These are phyloP conservation scores for Tetraselmis chui DNA, from an alignment of 139 green algal species.

Conservation along the genomic window DNA sequence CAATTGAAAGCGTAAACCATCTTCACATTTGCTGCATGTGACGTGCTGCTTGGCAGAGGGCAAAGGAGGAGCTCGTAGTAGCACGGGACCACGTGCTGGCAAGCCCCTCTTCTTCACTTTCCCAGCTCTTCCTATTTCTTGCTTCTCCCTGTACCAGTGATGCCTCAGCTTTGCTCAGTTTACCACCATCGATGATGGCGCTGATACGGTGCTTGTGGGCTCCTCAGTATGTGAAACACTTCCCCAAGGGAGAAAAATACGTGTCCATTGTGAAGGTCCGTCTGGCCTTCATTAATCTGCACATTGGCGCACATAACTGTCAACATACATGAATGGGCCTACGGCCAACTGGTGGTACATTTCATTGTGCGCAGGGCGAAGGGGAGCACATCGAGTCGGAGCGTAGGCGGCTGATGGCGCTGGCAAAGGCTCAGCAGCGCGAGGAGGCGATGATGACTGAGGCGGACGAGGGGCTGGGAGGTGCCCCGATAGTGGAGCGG, in stretches of 20 bases:
- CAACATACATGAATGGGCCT: no score
- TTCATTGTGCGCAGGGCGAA: conserved; percentile 40
- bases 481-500: neutral
- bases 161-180: no score
- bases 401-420: conserved; percentile 36
- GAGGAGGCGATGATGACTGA: conserved; percentile 56
- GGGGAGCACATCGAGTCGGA: conserved; percentile 37
- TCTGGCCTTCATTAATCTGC: no score
- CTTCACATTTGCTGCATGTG: no score
- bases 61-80: neutral
- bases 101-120: neutral
- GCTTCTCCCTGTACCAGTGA: neutral
- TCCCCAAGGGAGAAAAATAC: conserved; percentile 80
- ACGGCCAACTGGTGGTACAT: no score
- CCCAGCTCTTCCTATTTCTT: neutral
- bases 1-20: no score
- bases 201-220: no score
- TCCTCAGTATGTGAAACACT: conserved; percentile 73
- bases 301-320: no score
- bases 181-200: no score
- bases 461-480: conserved; percentile 58
- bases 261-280: conserved; percentile 59
- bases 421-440: conserved; percentile 33
- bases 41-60: neutral
- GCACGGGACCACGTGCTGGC: neutral